Evolutionary conservation across 202 grass and related monocot genomes (phyloP).

Genomic region (Hordeum pubiflorum): DNA sequence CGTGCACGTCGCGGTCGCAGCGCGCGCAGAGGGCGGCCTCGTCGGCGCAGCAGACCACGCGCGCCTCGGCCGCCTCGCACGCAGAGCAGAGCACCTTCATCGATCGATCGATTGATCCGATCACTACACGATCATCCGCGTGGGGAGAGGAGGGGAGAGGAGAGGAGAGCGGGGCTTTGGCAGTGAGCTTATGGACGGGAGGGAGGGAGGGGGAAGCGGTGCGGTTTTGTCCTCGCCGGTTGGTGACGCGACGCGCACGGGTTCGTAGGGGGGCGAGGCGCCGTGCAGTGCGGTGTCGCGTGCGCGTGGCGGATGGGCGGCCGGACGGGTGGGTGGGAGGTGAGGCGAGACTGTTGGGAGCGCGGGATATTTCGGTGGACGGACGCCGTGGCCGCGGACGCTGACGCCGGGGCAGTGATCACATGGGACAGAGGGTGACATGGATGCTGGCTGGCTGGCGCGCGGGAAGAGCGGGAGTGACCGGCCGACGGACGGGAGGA

Average conservation of each 20-base stretch:
- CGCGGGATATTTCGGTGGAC: not conserved
- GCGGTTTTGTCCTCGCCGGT: constrained; percentile 20
- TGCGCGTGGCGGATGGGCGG: not conserved
- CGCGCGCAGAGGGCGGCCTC: constrained; percentile 81
- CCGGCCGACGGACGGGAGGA: not conserved
- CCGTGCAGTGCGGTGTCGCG: not conserved
- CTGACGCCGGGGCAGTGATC: not conserved
- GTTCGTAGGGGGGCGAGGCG: too few species aligned
- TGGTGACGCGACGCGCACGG: not conserved
- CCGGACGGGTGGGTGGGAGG: constrained; percentile 17
- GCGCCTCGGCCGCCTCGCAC: constrained; percentile 89
- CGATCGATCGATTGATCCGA: not conserved
- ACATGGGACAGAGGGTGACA: constrained; percentile 4
- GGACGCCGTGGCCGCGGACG: not conserved
- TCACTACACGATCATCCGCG: not conserved
- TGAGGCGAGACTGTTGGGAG: not conserved
- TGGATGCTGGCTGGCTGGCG: not conserved
- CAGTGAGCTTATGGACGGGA: not conserved
- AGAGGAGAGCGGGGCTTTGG: not conserved
- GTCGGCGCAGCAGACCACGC: constrained; percentile 87
- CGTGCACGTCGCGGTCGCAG: constrained; percentile 86
- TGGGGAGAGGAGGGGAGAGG: not conserved
- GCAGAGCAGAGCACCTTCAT: constrained; percentile 97
- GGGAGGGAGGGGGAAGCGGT: not conserved
- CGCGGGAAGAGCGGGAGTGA: not conserved